Percentiles rank a stretch among this genome's conserved stretches.
Conservation (phyloP, 345 rosid genomes). For the Aurinia saxatilis region DNA sequence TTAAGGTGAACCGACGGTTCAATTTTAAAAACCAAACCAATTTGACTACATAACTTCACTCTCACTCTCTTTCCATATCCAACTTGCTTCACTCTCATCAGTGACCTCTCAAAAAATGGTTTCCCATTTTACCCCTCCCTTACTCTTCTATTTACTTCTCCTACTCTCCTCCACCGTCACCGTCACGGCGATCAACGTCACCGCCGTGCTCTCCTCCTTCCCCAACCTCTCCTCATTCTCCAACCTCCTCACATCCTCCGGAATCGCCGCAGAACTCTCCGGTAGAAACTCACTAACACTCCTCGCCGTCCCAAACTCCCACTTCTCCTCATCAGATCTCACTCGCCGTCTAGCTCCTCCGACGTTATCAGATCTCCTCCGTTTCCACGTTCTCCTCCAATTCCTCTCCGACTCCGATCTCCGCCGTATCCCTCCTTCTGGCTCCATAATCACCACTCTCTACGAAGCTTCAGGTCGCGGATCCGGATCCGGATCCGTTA, state of each 20-base stretch:
- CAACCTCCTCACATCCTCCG: slow-evolving; percentile 41
- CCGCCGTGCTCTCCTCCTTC: slow-evolving; percentile 55
- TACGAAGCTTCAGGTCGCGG: slow-evolving; percentile 28
- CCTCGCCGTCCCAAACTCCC: slow-evolving; percentile 73
- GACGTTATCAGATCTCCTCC: slow-evolving; percentile 74
- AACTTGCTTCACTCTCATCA: slow-evolving; percentile 14
- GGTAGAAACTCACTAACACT: slow-evolving; percentile 63
- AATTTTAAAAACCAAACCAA: neutral
- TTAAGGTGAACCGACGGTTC: too few species aligned
- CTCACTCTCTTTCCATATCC: slow-evolving; percentile 16
- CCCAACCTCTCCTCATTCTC: slow-evolving; percentile 55
- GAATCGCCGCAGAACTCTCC: slow-evolving; percentile 49
- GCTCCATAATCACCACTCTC: slow-evolving; percentile 23
- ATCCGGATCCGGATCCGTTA: slow-evolving; percentile 64
- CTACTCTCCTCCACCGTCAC: slow-evolving; percentile 35
- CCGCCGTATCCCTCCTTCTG: slow-evolving; percentile 45
- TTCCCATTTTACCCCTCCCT: slow-evolving; percentile 46
- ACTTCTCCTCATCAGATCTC: slow-evolving; percentile 45
- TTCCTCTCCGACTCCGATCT: slow-evolving; percentile 64
- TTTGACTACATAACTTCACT: neutral
- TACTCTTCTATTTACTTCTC: slow-evolving; percentile 36
- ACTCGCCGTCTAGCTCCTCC: slow-evolving; percentile 66
- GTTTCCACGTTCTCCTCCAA: slow-evolving; percentile 76
- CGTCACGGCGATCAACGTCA: slow-evolving; percentile 46
- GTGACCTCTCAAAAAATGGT: slow-evolving; percentile 31